Conservation (phyloP, 176 grass and related monocot genomes). For the Hordeum vulgare region MorexV3_pseudomolecules_assembly NC_058524.1:21096140-21096639, state of each 20-base stretch:
- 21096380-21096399: not conserved
- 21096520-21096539: not conserved
- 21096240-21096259: no score
- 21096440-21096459: not conserved
- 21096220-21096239: no score
- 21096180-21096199: fast-evolving
- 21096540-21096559: no score
- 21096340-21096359: no score
- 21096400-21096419: not conserved
- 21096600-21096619: not conserved
- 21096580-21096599: not conserved
- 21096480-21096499: not conserved
- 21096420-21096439: not conserved
- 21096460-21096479: not conserved
- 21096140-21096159: no score
- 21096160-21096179: no score
- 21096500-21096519: no score
- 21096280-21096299: no score
- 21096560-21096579: not conserved
- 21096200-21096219: no score
- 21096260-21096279: no score
- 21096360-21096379: not conserved
- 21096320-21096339: no score
- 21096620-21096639: not conserved
- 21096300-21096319: no score